These are phyloP conservation scores for Dendrothele bispora DNA, from an alignment of 768 basidiomycete genomes.

Conservation along the genomic window DNA sequence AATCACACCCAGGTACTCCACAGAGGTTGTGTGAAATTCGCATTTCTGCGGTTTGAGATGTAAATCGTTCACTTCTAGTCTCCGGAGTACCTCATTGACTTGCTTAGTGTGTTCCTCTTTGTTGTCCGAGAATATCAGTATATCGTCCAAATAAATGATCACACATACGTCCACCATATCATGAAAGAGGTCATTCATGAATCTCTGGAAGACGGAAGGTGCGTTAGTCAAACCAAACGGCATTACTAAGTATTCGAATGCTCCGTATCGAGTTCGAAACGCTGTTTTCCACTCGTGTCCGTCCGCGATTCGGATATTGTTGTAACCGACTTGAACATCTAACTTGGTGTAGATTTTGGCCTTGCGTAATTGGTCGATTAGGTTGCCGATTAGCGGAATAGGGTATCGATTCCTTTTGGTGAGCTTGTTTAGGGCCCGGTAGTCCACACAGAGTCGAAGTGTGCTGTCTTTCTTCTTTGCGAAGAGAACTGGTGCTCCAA, in stretches of 20 bases:
- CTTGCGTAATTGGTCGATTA: conserved; percentile 25
- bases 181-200: conserved; percentile 35
- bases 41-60: conserved; percentile 28
- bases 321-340: conserved; percentile 39
- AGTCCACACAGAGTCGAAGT: conserved; percentile 16
- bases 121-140: conserved; percentile 20
- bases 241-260: conserved; percentile 44
- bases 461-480: conserved; percentile 22
- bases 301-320: conserved; percentile 39
- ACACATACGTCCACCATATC: conserved; percentile 24
- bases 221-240: conserved; percentile 38
- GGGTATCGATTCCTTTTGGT: conserved; percentile 32
- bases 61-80: conserved; percentile 17
- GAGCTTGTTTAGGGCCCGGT: conserved; percentile 28
- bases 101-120: conserved; percentile 10
- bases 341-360: conserved; percentile 32
- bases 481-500: conserved; percentile 19
- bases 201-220: conserved; percentile 24
- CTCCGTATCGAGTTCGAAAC: conserved; percentile 34
- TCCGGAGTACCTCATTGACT: conserved; percentile 16
- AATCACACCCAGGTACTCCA: conserved; percentile 18
- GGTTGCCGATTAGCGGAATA: conserved; percentile 32
- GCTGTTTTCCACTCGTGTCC: conserved; percentile 47
- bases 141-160: conserved; percentile 32
- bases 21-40: conserved; percentile 5